These are phyloP conservation scores for Scalesia atractyloides DNA, from an alignment of 129 eudicot genomes.

Conservation along the genomic window DNA sequence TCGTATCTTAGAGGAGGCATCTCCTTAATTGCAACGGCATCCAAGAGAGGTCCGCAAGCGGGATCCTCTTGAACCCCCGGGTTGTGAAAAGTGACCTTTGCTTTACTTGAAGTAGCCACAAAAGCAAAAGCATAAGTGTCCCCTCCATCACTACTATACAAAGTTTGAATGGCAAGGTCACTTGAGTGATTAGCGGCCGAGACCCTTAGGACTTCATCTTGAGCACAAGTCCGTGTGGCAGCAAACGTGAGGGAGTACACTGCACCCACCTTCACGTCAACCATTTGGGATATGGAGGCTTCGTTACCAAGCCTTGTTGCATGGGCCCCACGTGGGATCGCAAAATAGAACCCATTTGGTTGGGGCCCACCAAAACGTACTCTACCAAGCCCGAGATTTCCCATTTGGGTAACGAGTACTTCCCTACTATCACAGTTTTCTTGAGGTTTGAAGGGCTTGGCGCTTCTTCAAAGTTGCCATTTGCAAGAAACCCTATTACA, in stretches of 20 bases:
- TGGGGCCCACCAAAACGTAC: slow-evolving; percentile 56
- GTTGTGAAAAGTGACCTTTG: slow-evolving; percentile 52
- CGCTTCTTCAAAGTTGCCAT: slow-evolving; percentile 42
- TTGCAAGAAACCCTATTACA: slow-evolving; percentile 37
- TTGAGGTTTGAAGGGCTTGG: slow-evolving; percentile 38
- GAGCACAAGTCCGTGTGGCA: slow-evolving; percentile 72
- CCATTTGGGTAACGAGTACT: slow-evolving; percentile 45
- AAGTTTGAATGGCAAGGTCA: slow-evolving; percentile 58
- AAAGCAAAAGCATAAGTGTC: slow-evolving; percentile 72
- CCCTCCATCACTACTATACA: slow-evolving; percentile 64
- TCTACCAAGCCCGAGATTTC: slow-evolving; percentile 46
- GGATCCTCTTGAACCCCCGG: slow-evolving; percentile 69
- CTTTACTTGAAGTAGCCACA: slow-evolving; percentile 37
- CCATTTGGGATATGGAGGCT: slow-evolving; percentile 50
- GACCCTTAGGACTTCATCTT: slow-evolving; percentile 50
- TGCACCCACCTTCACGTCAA: slow-evolving; percentile 31
- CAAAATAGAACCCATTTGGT: slow-evolving; percentile 54
- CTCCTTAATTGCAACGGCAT: slow-evolving; percentile 65
- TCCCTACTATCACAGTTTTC: slow-evolving; percentile 38
- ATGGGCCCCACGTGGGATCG: slow-evolving; percentile 55
- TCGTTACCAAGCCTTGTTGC: slow-evolving; percentile 65
- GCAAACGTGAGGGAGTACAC: slow-evolving; percentile 53
- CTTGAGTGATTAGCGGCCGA: slow-evolving; percentile 35
- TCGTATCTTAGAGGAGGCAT: slow-evolving; percentile 37
- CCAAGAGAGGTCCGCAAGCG: slow-evolving; percentile 65